A percentile compares a stretch with the other conserved stretches of the same genome.
phyloP scores from a whole-genome alignment of 257 asterid genomes.

The Penstemon barbatus region DNA sequence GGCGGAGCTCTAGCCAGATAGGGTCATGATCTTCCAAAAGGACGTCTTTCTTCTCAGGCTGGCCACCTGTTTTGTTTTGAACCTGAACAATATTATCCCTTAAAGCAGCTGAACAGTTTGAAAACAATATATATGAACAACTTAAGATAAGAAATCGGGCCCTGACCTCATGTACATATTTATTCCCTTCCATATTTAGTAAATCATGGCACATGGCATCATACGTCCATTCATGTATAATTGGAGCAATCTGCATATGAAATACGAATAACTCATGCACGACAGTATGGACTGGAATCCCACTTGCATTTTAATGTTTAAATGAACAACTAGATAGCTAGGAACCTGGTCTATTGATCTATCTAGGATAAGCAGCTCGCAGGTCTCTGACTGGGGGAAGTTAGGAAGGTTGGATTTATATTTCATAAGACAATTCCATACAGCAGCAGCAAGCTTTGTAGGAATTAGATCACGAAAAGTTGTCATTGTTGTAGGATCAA shows the following conservation, averaged over 20 bases:
- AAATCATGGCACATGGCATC: slow-evolving; percentile 99
- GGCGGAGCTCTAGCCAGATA: slow-evolving; percentile 98
- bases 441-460: slow-evolving; percentile 94
- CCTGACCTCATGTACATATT: slow-evolving; percentile 89
- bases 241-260: slow-evolving; percentile 76
- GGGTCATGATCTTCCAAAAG: slow-evolving; percentile 99
- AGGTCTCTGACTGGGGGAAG: slow-evolving; percentile 93
- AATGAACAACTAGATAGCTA: slow-evolving; percentile 17
- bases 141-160: slow-evolving; percentile 19
- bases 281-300: slow-evolving; percentile 3
- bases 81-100: slow-evolving; percentile 52
- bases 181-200: slow-evolving; percentile 93
- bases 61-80: slow-evolving; percentile 75
- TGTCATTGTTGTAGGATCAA: slow-evolving; percentile 88
- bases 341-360: slow-evolving; percentile 96
- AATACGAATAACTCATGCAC: slow-evolving; percentile 20
- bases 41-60: slow-evolving; percentile 92
- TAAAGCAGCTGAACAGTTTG: slow-evolving; percentile 20
- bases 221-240: slow-evolving; percentile 99
- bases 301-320: background rate
- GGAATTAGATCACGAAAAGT: slow-evolving; percentile 94
- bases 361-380: slow-evolving; percentile 93
- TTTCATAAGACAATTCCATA: slow-evolving; percentile 90
- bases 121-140: slow-evolving; percentile 22
- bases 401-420: slow-evolving; percentile 75